These are phyloP conservation scores for Esteya vermicola DNA, from an alignment of 2,329 filamentous ascomycete species.

Conservation along the genomic window DNA sequence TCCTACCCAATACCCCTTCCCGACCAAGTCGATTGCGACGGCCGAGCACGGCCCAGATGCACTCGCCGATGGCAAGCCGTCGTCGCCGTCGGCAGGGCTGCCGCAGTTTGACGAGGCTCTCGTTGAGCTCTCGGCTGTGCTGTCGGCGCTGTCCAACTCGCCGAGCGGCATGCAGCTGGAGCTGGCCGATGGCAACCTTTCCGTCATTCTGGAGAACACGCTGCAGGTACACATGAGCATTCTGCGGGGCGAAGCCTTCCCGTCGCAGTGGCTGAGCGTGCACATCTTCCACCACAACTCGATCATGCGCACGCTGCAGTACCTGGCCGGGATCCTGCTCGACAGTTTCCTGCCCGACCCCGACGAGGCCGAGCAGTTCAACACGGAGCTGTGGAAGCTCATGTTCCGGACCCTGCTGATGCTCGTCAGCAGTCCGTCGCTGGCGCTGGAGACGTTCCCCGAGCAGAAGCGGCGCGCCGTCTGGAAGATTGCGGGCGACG, in stretches of 20 bases:
- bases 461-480: conserved; percentile 93
- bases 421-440: conserved; percentile 73
- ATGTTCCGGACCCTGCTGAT: conserved; percentile 85
- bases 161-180: conserved; percentile 64
- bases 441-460: conserved; percentile 88
- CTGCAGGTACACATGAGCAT: conserved; percentile 83
- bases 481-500: conserved; percentile 97
- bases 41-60: conserved; percentile 16
- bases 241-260: conserved; percentile 78
- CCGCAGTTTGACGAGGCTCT: conserved; percentile 66
- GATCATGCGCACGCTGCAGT: conserved; percentile 72
- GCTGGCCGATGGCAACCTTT: conserved; percentile 58
- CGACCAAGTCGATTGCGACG: conserved; percentile 47
- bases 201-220: conserved; percentile 60
- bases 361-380: conserved; percentile 83
- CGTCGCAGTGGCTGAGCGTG: conserved; percentile 77
- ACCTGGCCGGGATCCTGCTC: conserved; percentile 65
- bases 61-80: not conserved
- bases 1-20: conserved; percentile 80
- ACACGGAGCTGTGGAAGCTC: conserved; percentile 83
- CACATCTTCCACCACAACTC: conserved; percentile 89
- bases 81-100: not conserved
- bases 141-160: conserved; percentile 68
- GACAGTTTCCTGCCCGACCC: conserved; percentile 75
- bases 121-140: conserved; percentile 74